Base-by-base conservation (phyloP, 805 yeast genomes). In the Ogataea wickerhamii region DNA sequence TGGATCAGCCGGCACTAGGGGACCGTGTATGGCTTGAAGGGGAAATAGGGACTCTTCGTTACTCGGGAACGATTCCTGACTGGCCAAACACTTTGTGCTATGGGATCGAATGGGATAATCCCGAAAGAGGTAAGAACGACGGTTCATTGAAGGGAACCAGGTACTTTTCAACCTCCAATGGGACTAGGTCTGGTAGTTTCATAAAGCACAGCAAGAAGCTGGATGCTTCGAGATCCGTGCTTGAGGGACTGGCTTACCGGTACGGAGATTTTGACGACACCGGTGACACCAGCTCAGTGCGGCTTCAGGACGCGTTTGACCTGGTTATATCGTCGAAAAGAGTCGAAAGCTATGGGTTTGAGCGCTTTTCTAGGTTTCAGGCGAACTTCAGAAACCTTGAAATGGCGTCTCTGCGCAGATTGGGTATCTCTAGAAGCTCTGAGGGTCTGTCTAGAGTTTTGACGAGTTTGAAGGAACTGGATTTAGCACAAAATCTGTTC, bases 61-160 rank as follows among this genome's bases (percentile, higher is more conserved):
- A 55, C 50, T 52, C 71, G 2, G 96, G 96, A 0, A 30, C 35
- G 3, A 60, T 87, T 0, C 78, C 80, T 0, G 67, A 63, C 10
- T 87, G 96, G 96, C 71, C 74, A 0, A 54, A 57, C 7, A 64
- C 58, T 0, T 28, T 47, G 1, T 87, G 91, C 0, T 58, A 75
- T 11, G 97, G 97, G 0, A 70, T 89, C 3, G 96, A 89, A 57
- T 89, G 96, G 96, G 97, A 89, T 55, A 66, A 77, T 31, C 60
- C 70, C 0, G 38, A 43, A 0, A 66, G 87, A 24, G 97, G 97
- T 1, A 86, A 80, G 50, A 78, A 88, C 55, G 63, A 73, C 44
- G 98, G 98, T 0, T 40, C 54, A 1, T 43, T 76, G 19, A 65
- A 73, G 16, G 86, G 81, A 0, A 50, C 60, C 0, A 49, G 55